Base-by-base conservation (phyloP, 306 rosid genomes). In the Prunus dulcis region DNA sequence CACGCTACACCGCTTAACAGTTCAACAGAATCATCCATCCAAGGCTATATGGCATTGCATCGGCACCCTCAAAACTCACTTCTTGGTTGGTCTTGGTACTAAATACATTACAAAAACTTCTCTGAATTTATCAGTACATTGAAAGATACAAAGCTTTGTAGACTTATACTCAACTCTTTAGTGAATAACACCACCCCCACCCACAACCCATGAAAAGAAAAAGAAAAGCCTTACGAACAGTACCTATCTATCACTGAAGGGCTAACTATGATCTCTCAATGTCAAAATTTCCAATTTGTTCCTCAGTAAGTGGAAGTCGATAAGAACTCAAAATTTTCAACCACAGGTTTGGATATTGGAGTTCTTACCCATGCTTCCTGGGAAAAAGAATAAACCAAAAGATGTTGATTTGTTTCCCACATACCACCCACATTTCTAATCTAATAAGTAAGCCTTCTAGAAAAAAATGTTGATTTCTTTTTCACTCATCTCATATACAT, bases 401-500 rank as follows among this genome's bases (percentile, higher is more conserved):
- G 28, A 28, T 51, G 25, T 69, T 45, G 47, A 18, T 18, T 6
- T 28, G 12, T 12, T 20, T 10, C 6, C 58, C n/a, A 30, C 84
- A 75, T 67, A 73, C 53, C 25, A 61, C 53, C 74, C 55, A 56
- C 61, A 64, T 65, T 64, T 74, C 66, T 55, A 55, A 64, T 25
- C 69, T 62, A 23, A 15, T 9, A 65, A 25, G 41, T 47, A 17
- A 63, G 61, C 27, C 58, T 61, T 80, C 84, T 89, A 95, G 90
- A 86, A 84, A 80, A 89, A 86, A 67, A 95, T 85, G 82, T 82
- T 82, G 73, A 95, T 85, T 87, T 95, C 97, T 92, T 88, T 95
- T 84, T 89, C 97, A 30, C 92, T 89, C 97, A 92, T 95, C 89
- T 95, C 98, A 71, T 84, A 84, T 64, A 90, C 98, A 88, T 95